phyloP scores from a whole-genome alignment of 352 stramenopile genomes.

The Phytopythium montanum region DNA sequence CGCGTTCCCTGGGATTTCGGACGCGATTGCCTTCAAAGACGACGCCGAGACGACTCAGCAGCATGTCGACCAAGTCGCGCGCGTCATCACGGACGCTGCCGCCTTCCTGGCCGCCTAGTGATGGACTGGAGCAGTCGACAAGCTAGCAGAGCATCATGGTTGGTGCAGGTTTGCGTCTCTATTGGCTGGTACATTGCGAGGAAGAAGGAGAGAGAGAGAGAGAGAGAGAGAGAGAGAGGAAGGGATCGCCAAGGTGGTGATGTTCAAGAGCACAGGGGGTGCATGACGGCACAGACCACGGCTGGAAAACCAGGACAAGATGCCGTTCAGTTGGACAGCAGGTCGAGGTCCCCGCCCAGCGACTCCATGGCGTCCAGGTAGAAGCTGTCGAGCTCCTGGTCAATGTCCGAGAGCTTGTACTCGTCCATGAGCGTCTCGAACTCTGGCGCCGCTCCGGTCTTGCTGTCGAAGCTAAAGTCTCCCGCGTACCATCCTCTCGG shows the following conservation, averaged over 20 bases:
- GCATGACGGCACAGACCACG: background rate
- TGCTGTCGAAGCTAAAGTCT: slow-evolving; percentile 38
- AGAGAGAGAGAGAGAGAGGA: too few species aligned
- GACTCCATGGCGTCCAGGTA: slow-evolving; percentile 72
- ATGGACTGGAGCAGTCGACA: too few species aligned
- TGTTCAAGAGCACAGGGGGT: background rate
- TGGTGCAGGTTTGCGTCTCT: too few species aligned
- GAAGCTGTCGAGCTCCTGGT: slow-evolving; percentile 80
- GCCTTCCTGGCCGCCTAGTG: slow-evolving; percentile 17
- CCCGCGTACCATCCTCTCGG: slow-evolving; percentile 15
- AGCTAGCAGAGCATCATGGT: too few species aligned
- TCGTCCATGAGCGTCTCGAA: slow-evolving; percentile 73
- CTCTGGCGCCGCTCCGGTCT: slow-evolving; percentile 41
- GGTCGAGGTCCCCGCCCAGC: slow-evolving; percentile 53
- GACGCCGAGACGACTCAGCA: slow-evolving; percentile 24
- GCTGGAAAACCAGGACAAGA: background rate
- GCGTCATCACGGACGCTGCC: slow-evolving; percentile 28
- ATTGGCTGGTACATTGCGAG: background rate
- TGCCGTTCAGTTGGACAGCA: slow-evolving; percentile 59
- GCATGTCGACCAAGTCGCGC: slow-evolving; percentile 36
- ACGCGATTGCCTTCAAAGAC: slow-evolving; percentile 39
- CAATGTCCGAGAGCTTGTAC: slow-evolving; percentile 79
- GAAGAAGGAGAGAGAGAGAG: too few species aligned
- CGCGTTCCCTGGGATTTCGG: slow-evolving; percentile 44
- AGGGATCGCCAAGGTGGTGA: background rate